A percentile compares a stretch with the other conserved stretches of the same genome.
Evolutionary conservation across 2,329 filamentous ascomycete species (phyloP).

Genomic region (Didymella pomorum): DNA sequence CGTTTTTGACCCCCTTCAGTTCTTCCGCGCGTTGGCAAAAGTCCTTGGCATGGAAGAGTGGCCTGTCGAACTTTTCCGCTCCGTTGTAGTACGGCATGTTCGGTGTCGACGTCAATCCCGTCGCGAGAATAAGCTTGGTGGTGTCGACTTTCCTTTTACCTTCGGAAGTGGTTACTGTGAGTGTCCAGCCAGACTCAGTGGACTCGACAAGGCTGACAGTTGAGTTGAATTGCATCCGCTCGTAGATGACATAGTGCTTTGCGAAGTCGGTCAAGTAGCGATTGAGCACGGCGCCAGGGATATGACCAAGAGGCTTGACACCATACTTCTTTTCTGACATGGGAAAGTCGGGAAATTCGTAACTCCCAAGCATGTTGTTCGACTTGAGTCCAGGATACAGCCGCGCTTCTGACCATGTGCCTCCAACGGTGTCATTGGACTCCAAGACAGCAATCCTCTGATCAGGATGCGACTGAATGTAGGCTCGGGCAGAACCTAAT

Average conservation of each 20-base stretch:
- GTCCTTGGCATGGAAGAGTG: constrained; percentile 49
- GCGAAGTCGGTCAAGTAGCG: constrained; percentile 9
- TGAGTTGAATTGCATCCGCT: not conserved
- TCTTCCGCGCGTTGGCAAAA: constrained; percentile 55
- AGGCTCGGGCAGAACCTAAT: not conserved
- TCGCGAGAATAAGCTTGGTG: not conserved
- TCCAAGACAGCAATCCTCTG: not conserved
- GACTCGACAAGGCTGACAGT: not conserved
- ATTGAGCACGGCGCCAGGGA: constrained; percentile 10
- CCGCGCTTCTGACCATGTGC: not conserved
- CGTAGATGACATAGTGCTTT: not conserved
- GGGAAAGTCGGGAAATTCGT: constrained; percentile 14
- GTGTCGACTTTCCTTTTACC: not conserved
- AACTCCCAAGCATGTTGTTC: constrained; percentile 15
- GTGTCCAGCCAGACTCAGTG: not conserved
- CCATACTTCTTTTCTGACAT: constrained; percentile 13
- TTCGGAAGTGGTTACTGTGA: not conserved
- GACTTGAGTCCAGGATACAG: constrained; percentile 7
- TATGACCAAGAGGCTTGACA: constrained; percentile 13
- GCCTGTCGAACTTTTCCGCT: not conserved
- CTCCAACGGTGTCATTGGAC: not conserved
- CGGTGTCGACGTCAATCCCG: not conserved
- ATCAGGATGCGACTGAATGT: not conserved
- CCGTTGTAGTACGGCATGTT: not conserved
- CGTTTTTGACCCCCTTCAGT: constrained; percentile 45